Percentiles rank a stretch among this genome's conserved stretches.
Conservation (phyloP, 768 basidiomycete species). For the Boletus sp. region DNA sequence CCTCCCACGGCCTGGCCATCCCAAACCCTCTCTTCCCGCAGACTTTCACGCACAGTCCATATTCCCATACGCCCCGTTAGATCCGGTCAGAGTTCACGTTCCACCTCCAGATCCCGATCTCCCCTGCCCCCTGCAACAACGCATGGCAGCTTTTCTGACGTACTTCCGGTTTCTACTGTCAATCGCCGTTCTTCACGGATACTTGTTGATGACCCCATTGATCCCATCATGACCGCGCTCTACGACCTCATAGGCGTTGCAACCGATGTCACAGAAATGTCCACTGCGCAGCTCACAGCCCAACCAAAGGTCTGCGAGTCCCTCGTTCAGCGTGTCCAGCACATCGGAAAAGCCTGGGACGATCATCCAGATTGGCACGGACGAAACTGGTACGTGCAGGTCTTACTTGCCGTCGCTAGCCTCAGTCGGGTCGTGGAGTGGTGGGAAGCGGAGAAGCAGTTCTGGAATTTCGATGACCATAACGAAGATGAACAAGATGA, state of each 20-base stretch:
- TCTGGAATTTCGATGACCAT: constrained; percentile 98
- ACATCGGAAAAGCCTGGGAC: constrained; percentile 93
- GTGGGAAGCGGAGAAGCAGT: constrained; percentile 99
- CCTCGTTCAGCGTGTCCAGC: constrained; percentile 86
- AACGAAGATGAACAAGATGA: constrained; percentile 88
- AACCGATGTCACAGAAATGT: constrained; percentile 90
- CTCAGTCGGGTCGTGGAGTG: constrained; percentile 96
- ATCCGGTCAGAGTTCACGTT: constrained; percentile 85
- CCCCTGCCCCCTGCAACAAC: constrained; percentile 73
- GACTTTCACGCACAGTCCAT: constrained; percentile 83
- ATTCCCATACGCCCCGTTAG: constrained; percentile 62
- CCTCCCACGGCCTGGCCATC: constrained; percentile 53
- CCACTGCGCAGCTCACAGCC: constrained; percentile 78
- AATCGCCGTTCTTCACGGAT: constrained; percentile 80
- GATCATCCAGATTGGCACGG: constrained; percentile 98
- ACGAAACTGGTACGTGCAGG: constrained; percentile 96
- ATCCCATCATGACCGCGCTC: constrained; percentile 85
- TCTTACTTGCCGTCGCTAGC: constrained; percentile 91
- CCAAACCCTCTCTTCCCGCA: constrained; percentile 61
- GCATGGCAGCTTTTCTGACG: constrained; percentile 63
- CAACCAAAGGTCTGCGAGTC: constrained; percentile 82
- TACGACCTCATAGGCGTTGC: constrained; percentile 92
- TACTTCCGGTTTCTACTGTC: constrained; percentile 40
- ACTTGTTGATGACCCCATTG: constrained; percentile 78
- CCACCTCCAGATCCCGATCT: constrained; percentile 91